Evolutionary conservation across 306 rosid species (phyloP).

Genomic region (barrel medic (Medicago truncatula)): MtrunA17r5.0-ANR NC_053046.1:375001-375500

Average conservation of each 20-base stretch:
- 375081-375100: conserved; percentile 14
- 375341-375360: background rate
- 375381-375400: background rate
- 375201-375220: conserved; percentile 42
- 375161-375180: background rate
- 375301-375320: background rate
- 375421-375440: background rate
- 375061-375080: background rate
- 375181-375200: conserved; percentile 12
- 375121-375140: background rate
- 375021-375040: conserved; percentile 20
- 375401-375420: conserved; percentile 2
- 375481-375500: conserved; percentile 21
- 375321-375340: background rate
- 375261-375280: conserved; percentile 33
- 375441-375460: background rate
- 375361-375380: conserved; percentile 25
- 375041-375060: background rate
- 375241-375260: conserved; percentile 37
- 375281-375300: conserved; percentile 22
- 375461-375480: background rate
- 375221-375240: conserved; percentile 48
- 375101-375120: background rate
- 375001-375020: background rate
- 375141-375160: background rate